phyloP scores from a whole-genome alignment of 2,329 filamentous ascomycete genomes.

The Fusarium graminum region DNA sequence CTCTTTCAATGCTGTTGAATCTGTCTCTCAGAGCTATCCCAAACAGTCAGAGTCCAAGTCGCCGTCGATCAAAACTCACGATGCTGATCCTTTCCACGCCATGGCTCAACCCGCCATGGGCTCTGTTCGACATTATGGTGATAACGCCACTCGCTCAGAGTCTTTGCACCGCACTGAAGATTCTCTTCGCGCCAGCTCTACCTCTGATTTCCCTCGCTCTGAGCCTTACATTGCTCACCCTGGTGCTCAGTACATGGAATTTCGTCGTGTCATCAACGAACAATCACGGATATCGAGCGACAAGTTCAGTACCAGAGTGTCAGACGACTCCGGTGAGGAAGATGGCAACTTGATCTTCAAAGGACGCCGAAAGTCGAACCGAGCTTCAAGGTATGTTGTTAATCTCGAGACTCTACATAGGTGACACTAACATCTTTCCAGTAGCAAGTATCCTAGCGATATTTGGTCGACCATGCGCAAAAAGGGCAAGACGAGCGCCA shows the following conservation, averaged over 20 bases:
- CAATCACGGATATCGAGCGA: conserved; percentile 23
- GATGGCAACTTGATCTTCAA: conserved; percentile 56
- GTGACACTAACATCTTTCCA: conserved; percentile 43
- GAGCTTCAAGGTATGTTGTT: conserved; percentile 50
- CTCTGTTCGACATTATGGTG: conserved; percentile 43
- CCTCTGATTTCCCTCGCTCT: conserved; percentile 42
- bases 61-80: conserved; percentile 8
- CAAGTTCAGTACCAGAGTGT: conserved; percentile 21
- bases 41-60: conserved; percentile 10
- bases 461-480: conserved; percentile 66
- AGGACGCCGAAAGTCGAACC: conserved; percentile 51
- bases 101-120: conserved; percentile 22
- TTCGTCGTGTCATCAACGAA: conserved; percentile 42
- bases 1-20: conserved; percentile 16
- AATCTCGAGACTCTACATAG: neutral
- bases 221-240: conserved; percentile 44
- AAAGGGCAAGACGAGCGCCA: conserved; percentile 64
- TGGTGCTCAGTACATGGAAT: conserved; percentile 48
- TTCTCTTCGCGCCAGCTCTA: conserved; percentile 39
- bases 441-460: conserved; percentile 58
- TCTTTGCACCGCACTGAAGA: conserved; percentile 45
- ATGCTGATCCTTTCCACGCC: conserved; percentile 38
- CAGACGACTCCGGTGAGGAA: conserved; percentile 50
- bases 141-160: conserved; percentile 54
- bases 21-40: neutral